A percentile compares a stretch with the other conserved stretches of the same genome.
Evolutionary conservation across 208 protist genomes (phyloP).

Genomic region (Phytomonas sp.): DNA sequence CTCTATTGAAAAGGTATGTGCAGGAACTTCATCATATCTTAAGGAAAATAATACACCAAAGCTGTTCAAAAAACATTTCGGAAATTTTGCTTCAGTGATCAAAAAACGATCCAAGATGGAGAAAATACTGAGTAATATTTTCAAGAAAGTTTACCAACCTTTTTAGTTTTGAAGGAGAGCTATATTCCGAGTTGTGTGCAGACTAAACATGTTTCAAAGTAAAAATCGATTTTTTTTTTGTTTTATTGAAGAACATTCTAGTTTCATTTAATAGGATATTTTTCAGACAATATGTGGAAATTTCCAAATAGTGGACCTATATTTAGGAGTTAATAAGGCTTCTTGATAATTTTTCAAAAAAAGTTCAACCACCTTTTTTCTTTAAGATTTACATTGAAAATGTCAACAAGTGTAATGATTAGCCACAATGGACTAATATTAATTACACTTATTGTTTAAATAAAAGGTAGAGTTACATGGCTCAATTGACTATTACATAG

Average conservation of each 20-base stretch:
- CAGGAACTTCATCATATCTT: neutral
- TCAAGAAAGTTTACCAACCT: neutral
- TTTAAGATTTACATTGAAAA: neutral
- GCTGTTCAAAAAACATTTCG: neutral
- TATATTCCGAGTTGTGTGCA: neutral
- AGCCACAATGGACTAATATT: neutral
- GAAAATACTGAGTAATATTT: neutral
- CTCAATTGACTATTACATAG: neutral
- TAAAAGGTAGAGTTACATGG: neutral
- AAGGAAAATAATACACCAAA: neutral
- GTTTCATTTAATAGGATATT: neutral
- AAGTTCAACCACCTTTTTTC: neutral
- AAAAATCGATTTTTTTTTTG: conserved; percentile 1
- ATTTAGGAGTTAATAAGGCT: neutral
- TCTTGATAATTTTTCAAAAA: no score
- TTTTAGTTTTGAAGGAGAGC: conserved; percentile 4
- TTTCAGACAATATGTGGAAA: neutral
- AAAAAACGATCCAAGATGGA: neutral
- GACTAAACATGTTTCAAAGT: neutral
- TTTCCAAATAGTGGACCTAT: neutral
- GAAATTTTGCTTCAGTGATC: neutral
- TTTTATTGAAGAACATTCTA: neutral
- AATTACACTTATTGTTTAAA: neutral
- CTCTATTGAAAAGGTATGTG: neutral
- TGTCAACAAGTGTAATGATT: neutral